These are phyloP conservation scores for Paecilomyces formosus DNA, from an alignment of 2,329 filamentous ascomycete species.

Conservation along the genomic window DNA sequence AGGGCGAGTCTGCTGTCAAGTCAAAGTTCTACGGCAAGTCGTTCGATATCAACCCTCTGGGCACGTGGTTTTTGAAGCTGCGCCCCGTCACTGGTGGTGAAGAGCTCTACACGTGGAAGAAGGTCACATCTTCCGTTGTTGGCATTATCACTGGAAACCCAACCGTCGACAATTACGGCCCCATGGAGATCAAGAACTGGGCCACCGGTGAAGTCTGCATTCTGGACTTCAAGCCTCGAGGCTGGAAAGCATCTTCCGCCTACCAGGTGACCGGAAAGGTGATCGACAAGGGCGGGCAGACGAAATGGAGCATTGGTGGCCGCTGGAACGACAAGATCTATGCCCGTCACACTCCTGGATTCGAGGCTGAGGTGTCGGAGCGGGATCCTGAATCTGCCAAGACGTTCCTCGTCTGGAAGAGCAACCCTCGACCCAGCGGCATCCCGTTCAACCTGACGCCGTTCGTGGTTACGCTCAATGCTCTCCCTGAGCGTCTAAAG, in stretches of 20 bases:
- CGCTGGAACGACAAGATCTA: slow-evolving; percentile 98
- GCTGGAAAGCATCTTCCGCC: slow-evolving; percentile 90
- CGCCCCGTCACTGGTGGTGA: slow-evolving; percentile 67
- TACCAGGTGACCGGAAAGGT: slow-evolving; percentile 86
- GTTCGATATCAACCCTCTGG: slow-evolving; percentile 92
- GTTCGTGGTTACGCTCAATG: slow-evolving; percentile 91
- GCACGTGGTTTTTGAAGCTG: slow-evolving; percentile 91
- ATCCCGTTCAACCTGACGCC: slow-evolving; percentile 97
- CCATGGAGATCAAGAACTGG: slow-evolving; percentile 97
- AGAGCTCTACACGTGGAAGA: slow-evolving; percentile 97
- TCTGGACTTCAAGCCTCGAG: slow-evolving; percentile 88
- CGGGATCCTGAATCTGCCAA: slow-evolving; percentile 54
- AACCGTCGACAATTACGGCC: slow-evolving; percentile 93
- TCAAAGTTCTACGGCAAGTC: slow-evolving; percentile 97
- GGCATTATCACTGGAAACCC: slow-evolving; percentile 97
- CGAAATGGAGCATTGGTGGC: slow-evolving; percentile 83
- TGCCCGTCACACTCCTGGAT: slow-evolving; percentile 84
- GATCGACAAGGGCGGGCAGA: slow-evolving; percentile 67
- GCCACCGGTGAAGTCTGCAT: slow-evolving; percentile 85
- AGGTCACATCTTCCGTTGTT: slow-evolving; percentile 94
- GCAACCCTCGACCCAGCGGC: slow-evolving; percentile 67
- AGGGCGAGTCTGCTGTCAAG: slow-evolving; percentile 88
- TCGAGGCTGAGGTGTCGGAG: slow-evolving; percentile 57
- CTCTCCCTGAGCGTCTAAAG: slow-evolving; percentile 72
- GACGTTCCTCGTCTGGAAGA: slow-evolving; percentile 90